These are phyloP conservation scores for Anisodus acutangulus DNA, from an alignment of 257 asterid genomes.

Conservation along the genomic window DNA sequence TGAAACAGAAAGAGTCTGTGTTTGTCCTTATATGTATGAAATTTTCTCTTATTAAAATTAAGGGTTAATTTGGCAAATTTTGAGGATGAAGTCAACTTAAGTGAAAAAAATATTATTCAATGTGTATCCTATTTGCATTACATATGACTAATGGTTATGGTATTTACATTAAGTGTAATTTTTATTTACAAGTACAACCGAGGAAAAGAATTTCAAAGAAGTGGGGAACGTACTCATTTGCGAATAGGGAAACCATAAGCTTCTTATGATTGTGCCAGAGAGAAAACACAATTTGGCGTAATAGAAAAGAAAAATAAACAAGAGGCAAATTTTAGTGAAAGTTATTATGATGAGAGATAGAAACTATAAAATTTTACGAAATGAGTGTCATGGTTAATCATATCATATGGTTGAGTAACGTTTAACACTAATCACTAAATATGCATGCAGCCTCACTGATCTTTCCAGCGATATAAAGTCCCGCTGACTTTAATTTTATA, in stretches of 20 bases:
- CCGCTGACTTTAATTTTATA: neutral
- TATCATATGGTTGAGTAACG: conserved; percentile 12
- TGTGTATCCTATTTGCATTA: neutral
- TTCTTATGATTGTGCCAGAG: conserved; percentile 24
- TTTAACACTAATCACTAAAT: conserved; percentile 9
- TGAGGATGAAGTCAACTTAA: neutral
- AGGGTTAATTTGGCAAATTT: neutral
- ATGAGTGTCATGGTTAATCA: neutral
- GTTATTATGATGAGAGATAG: neutral
- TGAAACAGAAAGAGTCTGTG: too few species aligned
- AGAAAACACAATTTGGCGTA: neutral
- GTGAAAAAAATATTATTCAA: neutral
- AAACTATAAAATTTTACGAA: neutral
- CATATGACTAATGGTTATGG: too few species aligned
- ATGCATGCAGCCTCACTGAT: conserved; percentile 1
- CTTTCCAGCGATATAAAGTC: conserved; percentile 16
- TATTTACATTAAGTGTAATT: neutral
- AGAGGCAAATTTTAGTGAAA: neutral
- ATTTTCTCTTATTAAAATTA: neutral
- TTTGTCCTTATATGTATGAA: neutral
- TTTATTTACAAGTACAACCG: neutral
- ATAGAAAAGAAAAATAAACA: neutral
- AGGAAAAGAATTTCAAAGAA: neutral
- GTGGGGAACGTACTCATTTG: neutral
- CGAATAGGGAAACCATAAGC: neutral